Evolutionary conservation across 2,329 filamentous ascomycete genomes (phyloP).

Genomic region (Pseudogymnoascus sp.): DNA sequence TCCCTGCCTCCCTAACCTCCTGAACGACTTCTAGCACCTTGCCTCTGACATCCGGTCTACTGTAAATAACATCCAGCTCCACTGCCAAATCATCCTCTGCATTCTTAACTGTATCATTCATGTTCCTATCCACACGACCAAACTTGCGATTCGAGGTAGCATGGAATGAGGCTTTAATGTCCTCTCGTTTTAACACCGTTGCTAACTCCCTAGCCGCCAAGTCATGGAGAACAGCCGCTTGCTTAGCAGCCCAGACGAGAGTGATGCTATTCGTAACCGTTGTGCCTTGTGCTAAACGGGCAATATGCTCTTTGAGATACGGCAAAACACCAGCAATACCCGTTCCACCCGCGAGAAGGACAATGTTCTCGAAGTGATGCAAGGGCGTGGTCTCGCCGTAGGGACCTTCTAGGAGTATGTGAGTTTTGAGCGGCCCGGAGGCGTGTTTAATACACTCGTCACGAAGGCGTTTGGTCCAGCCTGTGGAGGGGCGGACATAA

Average conservation of each 20-base stretch:
- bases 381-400: slow-evolving; percentile 37
- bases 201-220: neutral
- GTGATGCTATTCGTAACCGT: slow-evolving; percentile 22
- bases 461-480: slow-evolving; percentile 42
- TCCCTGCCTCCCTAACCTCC: slow-evolving; percentile 27
- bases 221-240: slow-evolving; percentile 18
- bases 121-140: neutral
- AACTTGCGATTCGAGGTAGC: neutral
- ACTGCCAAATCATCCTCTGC: neutral
- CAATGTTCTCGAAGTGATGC: slow-evolving; percentile 32
- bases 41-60: neutral
- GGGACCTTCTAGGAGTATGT: slow-evolving; percentile 38
- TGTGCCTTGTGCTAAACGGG: slow-evolving; percentile 14
- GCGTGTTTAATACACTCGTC: slow-evolving; percentile 28
- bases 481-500: slow-evolving; percentile 43
- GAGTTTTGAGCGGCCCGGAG: slow-evolving; percentile 20
- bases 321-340: slow-evolving; percentile 38
- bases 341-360: slow-evolving; percentile 40
- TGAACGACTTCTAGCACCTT: neutral
- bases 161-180: neutral
- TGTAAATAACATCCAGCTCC: neutral
- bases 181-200: neutral
- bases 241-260: slow-evolving; percentile 39
- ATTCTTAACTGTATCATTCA: neutral
- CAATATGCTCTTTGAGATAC: slow-evolving; percentile 29